Conservation (phyloP, 345 rosid species). For the Moricandia arvensis region DNA sequence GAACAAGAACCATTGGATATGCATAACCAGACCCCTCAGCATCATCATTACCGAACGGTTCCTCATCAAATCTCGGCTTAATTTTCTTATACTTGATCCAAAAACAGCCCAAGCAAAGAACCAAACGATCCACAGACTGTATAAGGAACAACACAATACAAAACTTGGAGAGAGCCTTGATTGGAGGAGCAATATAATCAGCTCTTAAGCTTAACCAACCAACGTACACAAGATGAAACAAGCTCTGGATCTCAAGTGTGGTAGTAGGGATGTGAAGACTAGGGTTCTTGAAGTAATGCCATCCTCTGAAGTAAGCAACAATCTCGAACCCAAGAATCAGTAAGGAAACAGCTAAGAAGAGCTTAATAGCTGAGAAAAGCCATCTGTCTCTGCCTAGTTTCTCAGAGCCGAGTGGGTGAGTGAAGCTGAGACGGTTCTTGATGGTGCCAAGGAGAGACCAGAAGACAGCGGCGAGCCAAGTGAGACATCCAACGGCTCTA, state of each 20-base stretch:
- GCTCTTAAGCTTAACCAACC: constrained; percentile 60
- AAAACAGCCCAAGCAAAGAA: constrained; percentile 71
- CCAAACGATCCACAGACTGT: constrained; percentile 71
- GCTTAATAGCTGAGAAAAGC: constrained; percentile 56
- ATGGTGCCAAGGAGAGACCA: constrained; percentile 81
- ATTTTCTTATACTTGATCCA: constrained; percentile 80
- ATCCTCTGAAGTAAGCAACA: constrained; percentile 71
- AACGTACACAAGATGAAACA: constrained; percentile 59
- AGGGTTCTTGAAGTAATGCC: constrained; percentile 71
- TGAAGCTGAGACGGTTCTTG: constrained; percentile 62
- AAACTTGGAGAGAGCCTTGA: constrained; percentile 61
- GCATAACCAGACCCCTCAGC: constrained; percentile 48
- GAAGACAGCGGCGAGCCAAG: constrained; percentile 68
- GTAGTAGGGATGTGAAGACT: constrained; percentile 59
- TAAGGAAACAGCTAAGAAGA: constrained; percentile 51
- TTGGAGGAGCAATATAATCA: constrained; percentile 66
- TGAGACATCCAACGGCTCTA: constrained; percentile 74
- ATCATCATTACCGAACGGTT: constrained; percentile 57
- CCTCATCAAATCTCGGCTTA: constrained; percentile 53
- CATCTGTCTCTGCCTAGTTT: constrained; percentile 61
- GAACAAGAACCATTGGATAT: constrained; percentile 87
- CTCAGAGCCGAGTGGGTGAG: constrained; percentile 55
- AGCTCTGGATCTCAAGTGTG: constrained; percentile 56
- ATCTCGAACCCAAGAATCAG: constrained; percentile 62
- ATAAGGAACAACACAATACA: constrained; percentile 68